Evolutionary conservation across 139 green algal genomes (phyloP).

Genomic region (Zygnema cylindricum): DNA sequence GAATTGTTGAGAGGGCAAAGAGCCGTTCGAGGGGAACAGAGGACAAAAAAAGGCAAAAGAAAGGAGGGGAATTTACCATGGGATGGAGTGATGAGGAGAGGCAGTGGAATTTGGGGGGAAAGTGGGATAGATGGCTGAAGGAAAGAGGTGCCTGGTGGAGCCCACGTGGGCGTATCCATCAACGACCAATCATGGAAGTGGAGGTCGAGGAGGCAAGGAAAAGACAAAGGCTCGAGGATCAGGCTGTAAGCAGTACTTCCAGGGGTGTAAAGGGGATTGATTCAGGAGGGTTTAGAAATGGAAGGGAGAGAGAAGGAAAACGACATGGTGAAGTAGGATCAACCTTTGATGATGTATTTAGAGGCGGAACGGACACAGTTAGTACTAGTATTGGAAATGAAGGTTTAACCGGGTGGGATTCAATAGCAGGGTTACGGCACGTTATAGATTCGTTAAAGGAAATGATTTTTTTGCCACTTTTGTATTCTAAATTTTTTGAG

Average conservation of each 20-base stretch:
- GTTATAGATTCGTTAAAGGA: conserved; percentile 51
- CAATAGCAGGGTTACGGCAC: conserved; percentile 28
- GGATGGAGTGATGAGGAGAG: neutral
- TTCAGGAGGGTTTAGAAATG: neutral
- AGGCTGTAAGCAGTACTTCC: neutral
- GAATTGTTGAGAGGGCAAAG: neutral
- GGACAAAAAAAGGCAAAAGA: neutral
- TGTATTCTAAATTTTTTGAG: conserved; percentile 78
- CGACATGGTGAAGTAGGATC: neutral
- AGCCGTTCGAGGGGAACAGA: neutral
- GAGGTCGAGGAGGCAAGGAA: neutral
- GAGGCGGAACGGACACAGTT: neutral
- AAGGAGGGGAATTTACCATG: neutral
- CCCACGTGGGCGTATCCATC: neutral
- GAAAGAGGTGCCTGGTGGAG: neutral
- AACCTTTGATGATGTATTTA: no score
- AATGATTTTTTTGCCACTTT: conserved; percentile 81
- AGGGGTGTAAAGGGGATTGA: neutral
- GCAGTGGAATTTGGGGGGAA: neutral
- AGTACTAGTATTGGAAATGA: neutral
- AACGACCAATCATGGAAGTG: neutral
- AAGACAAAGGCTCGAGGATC: neutral
- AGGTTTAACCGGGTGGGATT: conserved; percentile 10
- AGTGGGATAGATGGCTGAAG: neutral
- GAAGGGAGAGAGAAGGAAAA: neutral